Evolutionary conservation across 345 rosid species (phyloP), one percentile per base, ranked within the genome.

Genomic region (Moricandia arvensis): DNA sequence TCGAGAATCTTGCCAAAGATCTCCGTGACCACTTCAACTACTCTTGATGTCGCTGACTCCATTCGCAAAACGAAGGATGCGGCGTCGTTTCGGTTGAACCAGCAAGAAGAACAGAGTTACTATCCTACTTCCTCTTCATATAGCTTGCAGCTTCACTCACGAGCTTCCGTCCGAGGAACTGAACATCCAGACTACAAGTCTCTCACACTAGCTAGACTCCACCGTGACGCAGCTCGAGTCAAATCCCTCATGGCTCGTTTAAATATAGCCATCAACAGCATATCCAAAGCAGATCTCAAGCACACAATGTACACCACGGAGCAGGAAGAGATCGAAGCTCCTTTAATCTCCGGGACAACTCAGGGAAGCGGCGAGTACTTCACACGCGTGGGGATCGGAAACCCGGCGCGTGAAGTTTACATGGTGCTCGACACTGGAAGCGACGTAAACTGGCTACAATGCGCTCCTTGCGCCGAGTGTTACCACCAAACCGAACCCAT

Each of bases 361-460:
- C 96, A 88, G 65, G 98, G 98, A 63, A 93, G 97, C 37, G 98
- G 98, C 18, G 98, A 91, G 90, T 93, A 91, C 69, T 93, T 93
- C 82, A 81, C 96, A 64, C 87, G 98, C 71, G 73, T 90, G 4
- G 94, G 93, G 16, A 83, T 94, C 51, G 98, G 98, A 0, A 84
- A 78, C 33, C 98, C 98, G 37, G 77, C 93, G 68, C 90, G 81
- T 74, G 81, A 80, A 13, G 86, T 84, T 8, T 89, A 91, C 66
- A 71, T 93, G 90, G 96, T 93, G 16, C 80, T 93, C 12, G 97
- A 93, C 74, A 89, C 93, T 0, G 98, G 97, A 8, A 93, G 98
- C 34, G 97, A 91, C 80, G 84, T 91, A n/a, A 89, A 83, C 80
- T 91, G 97, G 98, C 27, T 91, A 27, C 98, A 91, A 65, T 94